Conservation (phyloP, 1,284 basidiomycete species). For the Rugosomyces carneus region DNA sequence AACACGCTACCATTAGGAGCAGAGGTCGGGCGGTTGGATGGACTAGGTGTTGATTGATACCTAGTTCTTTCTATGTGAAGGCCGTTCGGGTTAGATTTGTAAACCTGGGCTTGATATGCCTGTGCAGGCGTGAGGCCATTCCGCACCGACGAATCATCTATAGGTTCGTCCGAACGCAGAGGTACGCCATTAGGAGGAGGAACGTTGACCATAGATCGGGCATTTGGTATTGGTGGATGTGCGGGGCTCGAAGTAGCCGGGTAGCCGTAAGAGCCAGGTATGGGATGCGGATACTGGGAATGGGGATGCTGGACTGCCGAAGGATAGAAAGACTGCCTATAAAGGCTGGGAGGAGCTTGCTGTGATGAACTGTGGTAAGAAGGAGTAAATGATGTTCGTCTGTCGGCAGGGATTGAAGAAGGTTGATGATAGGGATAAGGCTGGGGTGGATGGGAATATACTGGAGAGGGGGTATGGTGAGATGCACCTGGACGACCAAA, state of each 20-base stretch:
- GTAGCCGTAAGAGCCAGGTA: conserved; percentile 24
- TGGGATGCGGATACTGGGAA: conserved; percentile 24
- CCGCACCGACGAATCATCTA: conserved; percentile 44
- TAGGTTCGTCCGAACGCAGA: conserved; percentile 48
- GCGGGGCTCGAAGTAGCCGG: conserved; percentile 33
- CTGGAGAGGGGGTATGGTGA: conserved; percentile 42
- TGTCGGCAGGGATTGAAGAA: conserved; percentile 22
- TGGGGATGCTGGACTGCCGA: conserved; percentile 22
- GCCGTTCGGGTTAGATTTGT: conserved; percentile 35
- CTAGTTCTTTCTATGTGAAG: conserved; percentile 22
- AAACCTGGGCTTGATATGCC: conserved; percentile 72
- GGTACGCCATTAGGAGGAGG: conserved; percentile 36
- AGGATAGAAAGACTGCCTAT: conserved; percentile 26
- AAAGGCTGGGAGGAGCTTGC: conserved; percentile 18
- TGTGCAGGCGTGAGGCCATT: conserved; percentile 68
- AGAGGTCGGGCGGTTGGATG: conserved; percentile 23
- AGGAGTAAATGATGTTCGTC: conserved; percentile 23
- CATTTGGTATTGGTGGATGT: conserved; percentile 31
- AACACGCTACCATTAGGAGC: conserved; percentile 24
- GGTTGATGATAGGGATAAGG: conserved; percentile 29
- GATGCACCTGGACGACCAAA: conserved; percentile 65
- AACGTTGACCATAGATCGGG: conserved; percentile 46
- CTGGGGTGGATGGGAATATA: conserved; percentile 21
- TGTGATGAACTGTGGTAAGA: conserved; percentile 15
- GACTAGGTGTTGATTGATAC: conserved; percentile 22